Conservation (phyloP, 176 grass and related monocot species). For the Zea luxurians region DNA sequence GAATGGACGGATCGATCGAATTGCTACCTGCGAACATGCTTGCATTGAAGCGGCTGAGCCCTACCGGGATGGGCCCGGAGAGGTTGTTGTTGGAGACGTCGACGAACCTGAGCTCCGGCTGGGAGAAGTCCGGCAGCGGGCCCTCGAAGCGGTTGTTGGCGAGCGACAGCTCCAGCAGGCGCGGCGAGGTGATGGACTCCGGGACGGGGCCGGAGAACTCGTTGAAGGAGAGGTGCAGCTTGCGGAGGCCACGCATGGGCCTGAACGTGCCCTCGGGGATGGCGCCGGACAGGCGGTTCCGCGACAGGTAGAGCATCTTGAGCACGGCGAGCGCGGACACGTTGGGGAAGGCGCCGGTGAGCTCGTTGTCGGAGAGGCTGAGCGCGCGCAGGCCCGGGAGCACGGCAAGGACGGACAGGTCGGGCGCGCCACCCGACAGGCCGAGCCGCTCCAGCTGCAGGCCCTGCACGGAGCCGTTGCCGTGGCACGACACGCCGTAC, state of each 20-base stretch:
- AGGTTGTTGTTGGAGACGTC: conserved; percentile 76
- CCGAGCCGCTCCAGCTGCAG: conserved; percentile 73
- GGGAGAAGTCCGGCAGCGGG: conserved; percentile 55
- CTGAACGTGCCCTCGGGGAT: conserved; percentile 64
- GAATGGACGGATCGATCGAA: not conserved
- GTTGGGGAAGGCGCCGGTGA: conserved; percentile 72
- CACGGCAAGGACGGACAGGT: conserved; percentile 34
- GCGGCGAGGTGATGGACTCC: conserved; percentile 59
- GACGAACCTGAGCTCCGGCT: conserved; percentile 53
- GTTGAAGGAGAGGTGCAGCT: conserved; percentile 66
- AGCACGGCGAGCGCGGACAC: conserved; percentile 54
- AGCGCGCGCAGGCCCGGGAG: conserved; percentile 59
- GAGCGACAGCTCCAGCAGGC: conserved; percentile 61
- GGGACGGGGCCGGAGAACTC: conserved; percentile 63
- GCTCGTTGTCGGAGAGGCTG: conserved; percentile 70
- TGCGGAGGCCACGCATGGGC: conserved; percentile 66
- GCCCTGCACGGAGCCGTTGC: conserved; percentile 64
- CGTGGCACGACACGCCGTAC: conserved; percentile 80
- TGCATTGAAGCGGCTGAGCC: conserved; percentile 57
- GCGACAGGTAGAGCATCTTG: conserved; percentile 73
- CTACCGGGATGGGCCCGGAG: conserved; percentile 62
- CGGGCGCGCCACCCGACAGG: conserved; percentile 49
- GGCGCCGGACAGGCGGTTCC: conserved; percentile 63
- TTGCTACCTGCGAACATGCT: conserved; percentile 51
- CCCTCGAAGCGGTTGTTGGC: conserved; percentile 64